Conservation (phyloP, 306 rosid genomes). For the Rosa persica region DNA sequence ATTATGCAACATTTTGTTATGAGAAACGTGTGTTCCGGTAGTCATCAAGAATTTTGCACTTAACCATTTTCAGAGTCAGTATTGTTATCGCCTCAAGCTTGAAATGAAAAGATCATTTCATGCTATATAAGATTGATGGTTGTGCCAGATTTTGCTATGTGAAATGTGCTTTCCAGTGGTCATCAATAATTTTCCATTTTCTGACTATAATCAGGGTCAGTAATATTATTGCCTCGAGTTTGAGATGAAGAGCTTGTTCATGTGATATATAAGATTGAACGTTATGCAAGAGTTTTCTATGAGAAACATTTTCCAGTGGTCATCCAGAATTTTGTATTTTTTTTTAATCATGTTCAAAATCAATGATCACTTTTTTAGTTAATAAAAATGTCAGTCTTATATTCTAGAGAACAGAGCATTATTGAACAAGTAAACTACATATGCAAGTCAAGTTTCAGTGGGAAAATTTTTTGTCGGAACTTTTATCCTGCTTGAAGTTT, state of each 20-base stretch:
- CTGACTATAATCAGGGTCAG: background rate
- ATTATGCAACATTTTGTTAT: background rate
- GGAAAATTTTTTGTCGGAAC: background rate
- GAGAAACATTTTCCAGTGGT: background rate
- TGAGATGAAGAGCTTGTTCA: background rate
- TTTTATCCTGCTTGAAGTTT: background rate
- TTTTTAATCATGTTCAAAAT: background rate
- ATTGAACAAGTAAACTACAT: background rate
- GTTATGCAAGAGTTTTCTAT: background rate
- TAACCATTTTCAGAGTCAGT: background rate
- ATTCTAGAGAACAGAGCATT: background rate
- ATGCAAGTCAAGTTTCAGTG: slow-evolving; percentile 1
- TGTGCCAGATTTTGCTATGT: background rate
- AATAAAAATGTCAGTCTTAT: background rate
- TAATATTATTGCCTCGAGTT: background rate
- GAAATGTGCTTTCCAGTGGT: background rate
- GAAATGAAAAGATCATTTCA: background rate
- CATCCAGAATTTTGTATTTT: background rate
- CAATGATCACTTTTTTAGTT: background rate
- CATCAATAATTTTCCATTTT: background rate
- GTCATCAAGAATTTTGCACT: background rate
- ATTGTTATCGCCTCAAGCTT: background rate
- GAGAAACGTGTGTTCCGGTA: background rate
- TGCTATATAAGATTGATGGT: background rate
- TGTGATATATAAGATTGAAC: background rate